Base-by-base conservation (phyloP, 2,329 filamentous ascomycete genomes). In the Stagonosporopsis tanaceti region DNA sequence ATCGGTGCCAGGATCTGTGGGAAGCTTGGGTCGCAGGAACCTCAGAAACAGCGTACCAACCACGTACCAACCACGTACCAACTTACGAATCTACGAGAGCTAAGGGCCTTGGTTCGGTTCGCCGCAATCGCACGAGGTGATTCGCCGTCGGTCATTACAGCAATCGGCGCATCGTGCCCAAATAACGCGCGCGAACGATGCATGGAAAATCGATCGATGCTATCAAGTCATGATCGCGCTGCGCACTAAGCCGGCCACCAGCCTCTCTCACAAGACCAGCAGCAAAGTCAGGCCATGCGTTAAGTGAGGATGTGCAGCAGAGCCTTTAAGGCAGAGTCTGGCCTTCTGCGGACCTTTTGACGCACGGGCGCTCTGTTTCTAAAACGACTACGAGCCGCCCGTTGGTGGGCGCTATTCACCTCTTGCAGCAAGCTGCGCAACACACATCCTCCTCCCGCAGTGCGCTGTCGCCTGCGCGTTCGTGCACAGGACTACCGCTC, bases 251-350 rank as follows among this genome's bases (percentile, higher is more conserved):
- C 35, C 22, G 22, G 25, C 22, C 8, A 32, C 54, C 47, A 35
- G 30, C 39, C 44, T 22, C 20, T 39, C 25, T n/a, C 20, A 44
- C 30, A 12, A 38, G 20, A 27, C 37, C 47, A 52, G 44, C 47
- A 34, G 22, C 32, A 55, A 45, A 47, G 47, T 61, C 59, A 58
- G 54, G 47, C 59, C 59, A 61, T 50, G 28, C 30, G 47, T 55
- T 39, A 50, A 55, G 53, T 60, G 53, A 60, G 53, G 52, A 59
- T 57, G 53, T 50, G 54, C 54, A 57, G 48, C 56, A 58, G 45
- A 50, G n/a, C 45, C 41, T 54, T 54, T 47, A 42, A 35, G 47
- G 47, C 48, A 24, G 42, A 51, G 53, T 56, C 50, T 53, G 39
- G 59, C 45, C 48, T 39, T 57, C 34, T 39, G 45, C 45, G 39